Evolutionary conservation across 352 stramenopile species (phyloP), one percentile per base, ranked within the genome.

Genomic region (Phytophthora pini): DNA sequence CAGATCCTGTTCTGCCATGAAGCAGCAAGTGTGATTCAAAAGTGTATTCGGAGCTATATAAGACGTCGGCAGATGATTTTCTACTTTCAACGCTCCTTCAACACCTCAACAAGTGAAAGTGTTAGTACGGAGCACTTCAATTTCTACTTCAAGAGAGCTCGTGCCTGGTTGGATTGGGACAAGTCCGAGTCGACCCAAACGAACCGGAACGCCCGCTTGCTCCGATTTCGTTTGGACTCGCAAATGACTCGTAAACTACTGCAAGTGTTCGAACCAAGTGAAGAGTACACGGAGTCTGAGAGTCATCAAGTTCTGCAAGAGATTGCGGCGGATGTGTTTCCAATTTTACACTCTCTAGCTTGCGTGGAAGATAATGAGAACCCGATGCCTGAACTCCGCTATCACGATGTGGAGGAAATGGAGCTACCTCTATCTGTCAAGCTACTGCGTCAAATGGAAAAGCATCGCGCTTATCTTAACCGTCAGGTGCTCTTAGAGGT

Each of bases 371-470:
- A 69, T 41, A 61, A 74, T 29, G 45, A 52, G 2, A 58, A 56
- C 5, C 22, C 54, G 6, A 67, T 58, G 7, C 41, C 40, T 8
- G 52, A 63, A 22, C 54, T 68, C 2, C 36, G 59, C n/a, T 72
- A 74, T 12, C 48, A 81, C 22, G 79, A 88, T 31, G 76, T 90
- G 10, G 78, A 75, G 17, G 81, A 87, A 70, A 59, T 80, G 32
- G 79, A 90, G 12, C 65, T 92, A 6, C 70, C 78, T 17, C 61
- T 52, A 49, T 81, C 87, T 29, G 60, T 64, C 13, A 45, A 52
- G 3, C n/a, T 80, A 5, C 72, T 84, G 22, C 72, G 72, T 3
- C 68, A 84, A 36, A 76, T 92, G 60, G 64, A 56, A 15, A 75
- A 79, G 40, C 76, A 76, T 8, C 76, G 64, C 2, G 86, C 81